Evolutionary conservation across 306 rosid genomes (phyloP).

Genomic region (Cucumis melo): DNA sequence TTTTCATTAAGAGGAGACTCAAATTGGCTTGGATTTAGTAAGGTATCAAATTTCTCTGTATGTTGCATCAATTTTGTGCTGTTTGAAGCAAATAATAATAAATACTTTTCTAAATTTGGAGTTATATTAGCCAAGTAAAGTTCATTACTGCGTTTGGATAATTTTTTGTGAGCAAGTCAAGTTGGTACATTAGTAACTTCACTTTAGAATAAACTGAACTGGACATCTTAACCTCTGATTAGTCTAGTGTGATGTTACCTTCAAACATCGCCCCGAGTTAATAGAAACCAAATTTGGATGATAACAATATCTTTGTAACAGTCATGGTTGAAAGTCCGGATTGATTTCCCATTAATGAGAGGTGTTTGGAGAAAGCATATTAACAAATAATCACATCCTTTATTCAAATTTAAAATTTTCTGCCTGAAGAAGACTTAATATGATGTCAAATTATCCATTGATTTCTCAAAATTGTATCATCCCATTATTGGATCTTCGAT

Average conservation of each 20-base stretch:
- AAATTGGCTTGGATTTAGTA: conserved; percentile 91
- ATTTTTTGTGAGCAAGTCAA: neutral
- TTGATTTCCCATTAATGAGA: neutral
- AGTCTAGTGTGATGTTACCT: neutral
- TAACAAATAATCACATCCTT: neutral
- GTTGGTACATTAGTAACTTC: neutral
- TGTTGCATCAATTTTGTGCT: neutral
- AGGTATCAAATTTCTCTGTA: conserved; percentile 30
- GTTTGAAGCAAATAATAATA: neutral
- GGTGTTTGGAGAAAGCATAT: neutral
- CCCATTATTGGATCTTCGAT: neutral
- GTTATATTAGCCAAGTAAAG: neutral
- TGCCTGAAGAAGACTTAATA: neutral
- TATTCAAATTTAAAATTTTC: neutral
- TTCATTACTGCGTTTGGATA: neutral
- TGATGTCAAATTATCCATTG: neutral
- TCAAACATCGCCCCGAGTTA: neutral
- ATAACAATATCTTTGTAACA: neutral
- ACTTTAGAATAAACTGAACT: neutral
- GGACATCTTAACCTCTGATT: neutral
- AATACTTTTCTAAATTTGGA: neutral
- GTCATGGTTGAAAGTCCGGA: neutral
- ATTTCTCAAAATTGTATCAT: neutral
- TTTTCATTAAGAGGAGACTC: conserved; percentile 90
- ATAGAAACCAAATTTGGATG: neutral